phyloP scores from a whole-genome alignment of 345 rosid genomes.

The Capsella bursapastoris region DNA sequence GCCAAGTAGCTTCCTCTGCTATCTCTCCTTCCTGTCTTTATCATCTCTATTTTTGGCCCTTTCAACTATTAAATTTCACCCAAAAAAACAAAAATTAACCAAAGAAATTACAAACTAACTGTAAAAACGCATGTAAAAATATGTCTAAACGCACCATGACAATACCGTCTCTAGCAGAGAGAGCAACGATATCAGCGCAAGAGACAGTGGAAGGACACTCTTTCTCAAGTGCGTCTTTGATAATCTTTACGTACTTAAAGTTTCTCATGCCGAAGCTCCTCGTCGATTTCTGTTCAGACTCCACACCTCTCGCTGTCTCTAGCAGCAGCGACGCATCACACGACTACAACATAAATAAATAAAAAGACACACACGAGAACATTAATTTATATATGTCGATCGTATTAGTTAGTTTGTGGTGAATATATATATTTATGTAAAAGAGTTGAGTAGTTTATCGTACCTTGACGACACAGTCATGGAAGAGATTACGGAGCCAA shows the following conservation, averaged over 20 bases:
- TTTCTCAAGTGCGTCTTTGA: slow-evolving; percentile 77
- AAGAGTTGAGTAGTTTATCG: neutral
- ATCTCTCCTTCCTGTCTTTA: slow-evolving; percentile 75
- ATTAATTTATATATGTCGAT: neutral
- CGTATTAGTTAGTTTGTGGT: neutral
- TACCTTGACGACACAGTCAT: slow-evolving; percentile 75
- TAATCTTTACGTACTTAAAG: slow-evolving; percentile 72
- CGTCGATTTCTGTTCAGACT: slow-evolving; percentile 62
- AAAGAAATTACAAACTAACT: neutral
- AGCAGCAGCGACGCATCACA: slow-evolving; percentile 84
- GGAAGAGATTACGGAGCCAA: slow-evolving; percentile 94
- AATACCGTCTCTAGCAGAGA: slow-evolving; percentile 84
- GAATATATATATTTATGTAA: neutral
- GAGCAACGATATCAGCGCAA: slow-evolving; percentile 80
- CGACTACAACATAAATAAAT: slow-evolving; percentile 46
- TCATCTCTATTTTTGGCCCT: slow-evolving; percentile 84
- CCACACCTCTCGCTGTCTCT: slow-evolving; percentile 54
- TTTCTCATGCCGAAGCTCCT: slow-evolving; percentile 93
- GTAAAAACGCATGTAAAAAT: neutral
- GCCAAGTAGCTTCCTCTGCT: slow-evolving; percentile 58
- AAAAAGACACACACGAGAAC: neutral
- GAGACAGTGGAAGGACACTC: slow-evolving; percentile 82
- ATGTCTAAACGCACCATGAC: slow-evolving; percentile 53
- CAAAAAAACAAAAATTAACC: neutral
- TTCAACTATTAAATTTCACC: slow-evolving; percentile 51